Percentiles rank a stretch among this genome's conserved stretches.
phyloP scores from a whole-genome alignment of 176 grass and related monocot species.

The Aegilops umbellulata region DNA sequence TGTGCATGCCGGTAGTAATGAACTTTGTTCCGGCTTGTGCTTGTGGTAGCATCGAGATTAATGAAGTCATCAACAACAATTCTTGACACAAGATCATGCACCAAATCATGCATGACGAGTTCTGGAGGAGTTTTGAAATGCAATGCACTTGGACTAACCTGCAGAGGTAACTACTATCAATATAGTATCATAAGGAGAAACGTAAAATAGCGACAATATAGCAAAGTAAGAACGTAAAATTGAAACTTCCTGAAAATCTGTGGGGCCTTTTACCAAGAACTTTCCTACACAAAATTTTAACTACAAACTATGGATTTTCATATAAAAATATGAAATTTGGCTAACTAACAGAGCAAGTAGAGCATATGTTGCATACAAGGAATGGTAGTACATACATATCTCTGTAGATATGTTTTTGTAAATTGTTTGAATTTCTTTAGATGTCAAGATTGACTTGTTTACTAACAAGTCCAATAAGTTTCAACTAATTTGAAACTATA shows the following conservation, averaged over 20 bases:
- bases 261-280: no score
- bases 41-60: neutral
- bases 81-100: no score
- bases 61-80: no score
- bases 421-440: neutral
- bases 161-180: neutral
- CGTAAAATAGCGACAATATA: no score
- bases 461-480: neutral
- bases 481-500: neutral
- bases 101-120: no score
- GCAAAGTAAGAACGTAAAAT: no score
- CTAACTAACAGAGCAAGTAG: neutral
- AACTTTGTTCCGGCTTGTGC: neutral
- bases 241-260: no score
- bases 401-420: neutral
- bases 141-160: no score
- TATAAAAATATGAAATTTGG: no score
- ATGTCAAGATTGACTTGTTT: neutral
- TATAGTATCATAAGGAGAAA: neutral
- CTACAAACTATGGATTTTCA: no score
- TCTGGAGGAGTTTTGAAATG: no score
- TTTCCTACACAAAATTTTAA: no score
- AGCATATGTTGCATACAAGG: neutral
- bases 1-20: conserved; percentile 31
- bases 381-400: neutral